A percentile compares a stretch with the other conserved stretches of the same genome.
Evolutionary conservation across 495 filamentous ascomycete species (phyloP).

Genomic region (Rhizodiscina lignyota): DNA sequence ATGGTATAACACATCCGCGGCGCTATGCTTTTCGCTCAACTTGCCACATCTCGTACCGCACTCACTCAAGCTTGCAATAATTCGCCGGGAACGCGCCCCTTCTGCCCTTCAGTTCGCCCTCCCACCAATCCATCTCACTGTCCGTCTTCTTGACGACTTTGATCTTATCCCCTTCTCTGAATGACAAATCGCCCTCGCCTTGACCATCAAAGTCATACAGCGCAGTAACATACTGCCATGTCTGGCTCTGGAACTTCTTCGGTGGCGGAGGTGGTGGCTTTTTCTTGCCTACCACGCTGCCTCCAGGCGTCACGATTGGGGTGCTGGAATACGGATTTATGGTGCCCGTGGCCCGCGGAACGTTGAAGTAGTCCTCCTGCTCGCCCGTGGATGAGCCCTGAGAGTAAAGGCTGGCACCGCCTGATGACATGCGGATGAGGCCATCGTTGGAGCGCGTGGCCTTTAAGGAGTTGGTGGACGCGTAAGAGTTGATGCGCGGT

Average conservation of each 20-base stretch:
- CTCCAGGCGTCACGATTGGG: slow-evolving; percentile 12
- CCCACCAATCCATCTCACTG: slow-evolving; percentile 91
- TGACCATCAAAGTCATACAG: slow-evolving; percentile 67
- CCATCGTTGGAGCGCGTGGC: too few relatives aligned
- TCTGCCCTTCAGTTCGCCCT: slow-evolving; percentile 61
- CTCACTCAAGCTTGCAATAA: slow-evolving; percentile 31
- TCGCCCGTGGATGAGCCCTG: too few relatives aligned
- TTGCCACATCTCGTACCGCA: too few relatives aligned
- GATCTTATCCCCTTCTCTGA: slow-evolving; percentile 74
- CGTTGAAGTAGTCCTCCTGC: too few relatives aligned
- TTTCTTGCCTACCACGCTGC: slow-evolving; percentile 33
- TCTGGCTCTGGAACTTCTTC: slow-evolving; percentile 26
- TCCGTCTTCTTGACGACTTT: slow-evolving; percentile 68
- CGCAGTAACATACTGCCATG: slow-evolving; percentile 50
- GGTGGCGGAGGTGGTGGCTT: slow-evolving; percentile 58
- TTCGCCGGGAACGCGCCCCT: slow-evolving; percentile 83
- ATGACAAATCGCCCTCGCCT: slow-evolving; percentile 56
- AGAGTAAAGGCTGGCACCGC: too few relatives aligned
- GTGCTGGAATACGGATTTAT: slow-evolving; percentile 4
- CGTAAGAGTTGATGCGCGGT: too few relatives aligned
- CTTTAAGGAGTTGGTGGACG: too few relatives aligned
- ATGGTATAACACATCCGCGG: too few relatives aligned
- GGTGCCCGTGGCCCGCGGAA: neutral
- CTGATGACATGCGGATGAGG: too few relatives aligned
- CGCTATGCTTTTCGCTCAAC: too few relatives aligned